Base-by-base conservation (phyloP, 106 monocot species). In the Phalaenopsis equestris region DNA sequence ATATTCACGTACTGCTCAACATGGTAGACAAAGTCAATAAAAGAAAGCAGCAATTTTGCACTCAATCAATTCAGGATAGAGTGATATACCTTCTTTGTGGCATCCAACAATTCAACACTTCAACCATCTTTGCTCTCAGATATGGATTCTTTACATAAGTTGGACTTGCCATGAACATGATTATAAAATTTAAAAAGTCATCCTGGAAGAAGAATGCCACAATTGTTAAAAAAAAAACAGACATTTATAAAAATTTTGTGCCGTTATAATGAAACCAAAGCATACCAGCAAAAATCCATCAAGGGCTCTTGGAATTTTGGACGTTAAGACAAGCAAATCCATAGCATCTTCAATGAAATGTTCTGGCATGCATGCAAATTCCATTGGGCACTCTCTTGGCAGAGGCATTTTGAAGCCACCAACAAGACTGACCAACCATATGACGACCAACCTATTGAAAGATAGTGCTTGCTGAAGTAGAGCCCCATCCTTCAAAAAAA, bases 151-250 rank as follows among this genome's bases (percentile, higher is more conserved):
- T 98, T 16, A 98, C 73, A 80, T 98, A 94, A 38, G 89, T 84
- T 36, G 94, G 90, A 57, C 94, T 91, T 42, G 89, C 94, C 98
- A 98, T 98, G 89, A 98, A 98, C 98, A 98, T 98, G 73, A 98
- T 98, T 57, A 98, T 98, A 79, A 98, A 98, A 82, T 93, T 98
- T 82, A 98, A 80, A 82, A 98, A 98, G 18, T 98, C 94, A 79
- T 98, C 98, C 98, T 98, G 94, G 24, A 68, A 41, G 75, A 17
- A 78, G 48, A 87, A 37, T 41, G 86, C 70, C 21, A 64, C 14
- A 67, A 42, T 2, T 75, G 52, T 21, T 23, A 16, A 30, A 48
- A 64, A 8, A 8, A 56, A 12, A 19, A 38, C 1, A 81, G 18
- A 39, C 16, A n/a, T 15, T 42, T 0, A 30, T 18, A 21, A 58